These are phyloP conservation scores for Abrus precatorius DNA, from an alignment of 306 rosid species.

Conservation along the genomic window DNA sequence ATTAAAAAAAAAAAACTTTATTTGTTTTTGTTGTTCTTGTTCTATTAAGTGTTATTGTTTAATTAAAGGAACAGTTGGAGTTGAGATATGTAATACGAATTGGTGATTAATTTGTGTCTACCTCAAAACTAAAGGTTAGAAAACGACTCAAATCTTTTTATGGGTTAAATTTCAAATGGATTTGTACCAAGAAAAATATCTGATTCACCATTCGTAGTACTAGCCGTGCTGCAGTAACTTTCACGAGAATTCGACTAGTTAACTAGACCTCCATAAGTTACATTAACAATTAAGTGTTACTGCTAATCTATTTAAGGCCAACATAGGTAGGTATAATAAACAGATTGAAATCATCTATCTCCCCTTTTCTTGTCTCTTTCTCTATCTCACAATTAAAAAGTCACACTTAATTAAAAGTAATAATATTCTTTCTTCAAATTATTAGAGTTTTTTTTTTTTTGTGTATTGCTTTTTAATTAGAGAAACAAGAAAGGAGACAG, in stretches of 20 bases:
- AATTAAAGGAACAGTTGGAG: too few relatives aligned
- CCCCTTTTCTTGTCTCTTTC: neutral
- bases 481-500: neutral
- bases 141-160: too few relatives aligned
- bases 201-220: neutral
- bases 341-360: conserved; percentile 14
- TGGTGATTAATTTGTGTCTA: too few relatives aligned
- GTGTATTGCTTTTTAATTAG: neutral
- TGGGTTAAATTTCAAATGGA: too few relatives aligned
- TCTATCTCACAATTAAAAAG: neutral
- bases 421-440: neutral
- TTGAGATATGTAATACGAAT: too few relatives aligned
- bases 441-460: neutral
- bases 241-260: neutral
- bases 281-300: conserved; percentile 1
- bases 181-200: too few relatives aligned
- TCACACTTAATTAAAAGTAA: neutral
- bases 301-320: conserved; percentile 17
- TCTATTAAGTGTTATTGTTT: too few relatives aligned
- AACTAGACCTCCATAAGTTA: neutral
- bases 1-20: too few relatives aligned
- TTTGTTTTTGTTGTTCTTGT: too few relatives aligned
- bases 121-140: too few relatives aligned
- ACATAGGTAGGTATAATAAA: conserved; percentile 1
- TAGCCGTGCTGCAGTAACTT: neutral